Evolutionary conservation across 1,284 basidiomycete genomes (phyloP).

Genomic region (Heterobasidion parviporum): DNA sequence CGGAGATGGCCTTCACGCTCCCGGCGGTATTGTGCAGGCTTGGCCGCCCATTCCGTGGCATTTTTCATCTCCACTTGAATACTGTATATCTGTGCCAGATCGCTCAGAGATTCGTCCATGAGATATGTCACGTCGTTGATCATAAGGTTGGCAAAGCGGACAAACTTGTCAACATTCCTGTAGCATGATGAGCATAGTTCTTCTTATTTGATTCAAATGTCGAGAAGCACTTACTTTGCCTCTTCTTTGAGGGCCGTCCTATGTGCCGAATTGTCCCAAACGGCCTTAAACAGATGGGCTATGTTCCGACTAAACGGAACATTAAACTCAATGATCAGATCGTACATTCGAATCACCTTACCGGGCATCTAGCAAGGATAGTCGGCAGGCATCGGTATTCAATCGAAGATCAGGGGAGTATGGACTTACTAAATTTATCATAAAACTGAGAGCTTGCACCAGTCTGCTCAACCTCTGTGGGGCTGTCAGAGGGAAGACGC

Average conservation of each 20-base stretch:
- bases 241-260: slow-evolving; percentile 77
- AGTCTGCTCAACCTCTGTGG: slow-evolving; percentile 89
- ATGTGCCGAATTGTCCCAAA: slow-evolving; percentile 87
- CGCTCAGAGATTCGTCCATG: slow-evolving; percentile 91
- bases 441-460: slow-evolving; percentile 98
- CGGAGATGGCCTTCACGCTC: slow-evolving; percentile 81
- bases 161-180: slow-evolving; percentile 85
- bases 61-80: slow-evolving; percentile 85
- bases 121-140: slow-evolving; percentile 99
- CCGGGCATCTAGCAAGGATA: slow-evolving; percentile 44
- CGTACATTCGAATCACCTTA: slow-evolving; percentile 7
- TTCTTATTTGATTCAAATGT: background rate
- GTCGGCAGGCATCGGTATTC: background rate
- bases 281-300: slow-evolving; percentile 74
- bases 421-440: slow-evolving; percentile 85
- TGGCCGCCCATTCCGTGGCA: slow-evolving; percentile 56
- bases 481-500: background rate
- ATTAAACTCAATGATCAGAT: background rate
- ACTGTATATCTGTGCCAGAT: slow-evolving; percentile 81
- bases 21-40: slow-evolving; percentile 66
- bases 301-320: slow-evolving; percentile 61
- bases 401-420: slow-evolving; percentile 10
- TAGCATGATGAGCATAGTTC: background rate
- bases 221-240: slow-evolving; percentile 38
- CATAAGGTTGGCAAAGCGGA: slow-evolving; percentile 94